Evolutionary conservation across 352 stramenopile species (phyloP), one percentile per base, ranked within the genome.

Genomic region (Lagenidium sp.): DNA sequence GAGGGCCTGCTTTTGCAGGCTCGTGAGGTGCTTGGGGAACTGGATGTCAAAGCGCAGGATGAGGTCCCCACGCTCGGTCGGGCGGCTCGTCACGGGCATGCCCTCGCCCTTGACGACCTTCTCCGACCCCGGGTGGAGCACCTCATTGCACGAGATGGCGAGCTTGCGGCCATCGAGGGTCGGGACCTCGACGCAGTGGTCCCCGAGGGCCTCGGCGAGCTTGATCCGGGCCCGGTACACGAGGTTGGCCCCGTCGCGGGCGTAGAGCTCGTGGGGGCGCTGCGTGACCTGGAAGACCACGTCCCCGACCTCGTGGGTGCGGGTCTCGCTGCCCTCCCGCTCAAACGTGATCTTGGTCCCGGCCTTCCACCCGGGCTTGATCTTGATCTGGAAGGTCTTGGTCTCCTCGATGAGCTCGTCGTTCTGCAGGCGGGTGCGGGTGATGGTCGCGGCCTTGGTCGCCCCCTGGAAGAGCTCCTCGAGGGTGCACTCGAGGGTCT

Each of bases 341-440:
- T 97, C 95, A 47, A 98, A 99, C 10, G 85, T 97, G 59, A 99
- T 96, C 38, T 87, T 80, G 50, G 90, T 98, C 25, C 91, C 91
- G 41, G 88, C 63, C 60, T 97, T 97, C 94, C 93, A 98, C 15
- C 92, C 93, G 2, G 84, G 78, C 48, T 97, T 96, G 47, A 98
- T 67, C 41, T 86, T 82, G 58, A 97, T 68, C 42, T 88, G 58
- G 46, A 96, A 91, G 5, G 77, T 74, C 60, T 95, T 94, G 49
- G 51, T 54, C 40, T 94, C 81, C 4, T 90, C 70, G 13, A 81
- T 44, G 20, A 94, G 55, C 38, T 92, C 76, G 41, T 84, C 73
- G 42, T 85, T 68, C 35, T 84, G 62, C 26, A 91, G 53, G 6
- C 80, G 63, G 45, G 82, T 95, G 20, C 90, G 69, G n/a, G 72